A percentile compares a stretch with the other conserved stretches of the same genome.
Evolutionary conservation across 2,329 filamentous ascomycete genomes (phyloP).

Genomic region (Coniochaeta sp.): DNA sequence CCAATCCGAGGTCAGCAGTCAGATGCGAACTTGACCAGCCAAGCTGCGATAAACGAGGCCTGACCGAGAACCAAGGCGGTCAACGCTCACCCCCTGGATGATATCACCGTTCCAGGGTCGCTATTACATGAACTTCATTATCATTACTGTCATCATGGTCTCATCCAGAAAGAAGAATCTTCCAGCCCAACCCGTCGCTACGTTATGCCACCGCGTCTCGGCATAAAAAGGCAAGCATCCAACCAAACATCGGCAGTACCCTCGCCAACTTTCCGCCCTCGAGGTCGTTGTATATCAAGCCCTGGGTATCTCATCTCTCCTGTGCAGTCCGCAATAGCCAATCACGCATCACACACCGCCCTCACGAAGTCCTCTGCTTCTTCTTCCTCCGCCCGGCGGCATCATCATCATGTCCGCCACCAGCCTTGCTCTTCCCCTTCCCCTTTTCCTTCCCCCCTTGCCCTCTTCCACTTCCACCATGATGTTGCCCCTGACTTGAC

Average conservation of each 20-base stretch:
- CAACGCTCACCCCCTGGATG: too few relatives aligned
- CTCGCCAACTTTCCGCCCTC: neutral
- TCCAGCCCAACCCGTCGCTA: neutral
- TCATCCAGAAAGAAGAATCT: too few relatives aligned
- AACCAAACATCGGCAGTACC: neutral
- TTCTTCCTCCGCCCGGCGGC: neutral
- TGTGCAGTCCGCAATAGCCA: neutral
- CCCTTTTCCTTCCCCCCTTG: neutral
- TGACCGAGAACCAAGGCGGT: too few relatives aligned
- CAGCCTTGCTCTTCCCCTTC: constrained; percentile 1
- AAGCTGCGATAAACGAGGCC: too few relatives aligned
- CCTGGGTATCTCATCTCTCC: neutral
- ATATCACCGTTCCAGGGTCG: too few relatives aligned
- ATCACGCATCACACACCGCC: neutral
- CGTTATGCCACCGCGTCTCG: neutral
- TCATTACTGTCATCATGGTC: neutral
- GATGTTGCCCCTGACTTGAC: neutral
- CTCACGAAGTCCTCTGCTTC: neutral
- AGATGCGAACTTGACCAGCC: too few relatives aligned
- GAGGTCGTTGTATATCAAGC: neutral
- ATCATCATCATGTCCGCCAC: neutral
- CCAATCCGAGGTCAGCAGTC: too few relatives aligned
- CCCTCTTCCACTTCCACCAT: too few relatives aligned
- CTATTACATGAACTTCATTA: neutral
- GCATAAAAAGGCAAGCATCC: too few relatives aligned